phyloP scores from a whole-genome alignment of 257 asterid genomes.

The Henckelia pumila region DNA sequence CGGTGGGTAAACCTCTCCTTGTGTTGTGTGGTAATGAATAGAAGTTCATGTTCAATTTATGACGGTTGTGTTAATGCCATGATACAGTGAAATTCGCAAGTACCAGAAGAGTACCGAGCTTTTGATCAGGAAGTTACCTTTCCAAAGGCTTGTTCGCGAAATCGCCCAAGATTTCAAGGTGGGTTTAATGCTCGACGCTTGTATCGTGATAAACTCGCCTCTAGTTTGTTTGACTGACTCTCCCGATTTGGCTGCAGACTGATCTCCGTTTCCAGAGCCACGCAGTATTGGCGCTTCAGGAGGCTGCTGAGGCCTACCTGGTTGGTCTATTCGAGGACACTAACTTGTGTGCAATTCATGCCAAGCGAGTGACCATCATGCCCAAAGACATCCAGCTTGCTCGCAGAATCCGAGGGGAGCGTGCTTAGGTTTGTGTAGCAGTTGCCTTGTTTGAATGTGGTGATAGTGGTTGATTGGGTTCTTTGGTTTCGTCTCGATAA shows the following conservation, averaged over 20 bases:
- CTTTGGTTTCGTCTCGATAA: too few relatives aligned
- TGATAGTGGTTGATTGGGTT: background rate
- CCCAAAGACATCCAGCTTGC: conserved; percentile 24
- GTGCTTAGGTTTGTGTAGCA: conserved; percentile 14
- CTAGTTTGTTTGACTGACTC: background rate
- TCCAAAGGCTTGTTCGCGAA: conserved; percentile 23
- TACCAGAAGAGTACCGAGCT: conserved; percentile 25
- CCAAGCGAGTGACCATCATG: conserved; percentile 22
- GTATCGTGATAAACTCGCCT: background rate
- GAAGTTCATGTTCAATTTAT: background rate
- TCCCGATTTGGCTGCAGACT: background rate
- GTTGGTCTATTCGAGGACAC: conserved; percentile 24
- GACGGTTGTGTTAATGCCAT: background rate
- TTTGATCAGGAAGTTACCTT: conserved; percentile 19
- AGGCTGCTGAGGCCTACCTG: conserved; percentile 24
- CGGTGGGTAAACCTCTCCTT: background rate
- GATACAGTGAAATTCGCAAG: conserved; percentile 23
- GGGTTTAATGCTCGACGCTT: background rate
- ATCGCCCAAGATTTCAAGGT: conserved; percentile 25
- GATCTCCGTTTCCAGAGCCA: conserved; percentile 25
- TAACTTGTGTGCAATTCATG: conserved; percentile 21
- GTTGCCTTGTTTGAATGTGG: background rate
- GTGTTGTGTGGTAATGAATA: background rate
- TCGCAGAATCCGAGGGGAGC: conserved; percentile 23
- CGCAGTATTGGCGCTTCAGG: conserved; percentile 19